Evolutionary conservation across 2,329 filamentous ascomycete genomes (phyloP).

Genomic region (Trichophyton benhamiae): DNA sequence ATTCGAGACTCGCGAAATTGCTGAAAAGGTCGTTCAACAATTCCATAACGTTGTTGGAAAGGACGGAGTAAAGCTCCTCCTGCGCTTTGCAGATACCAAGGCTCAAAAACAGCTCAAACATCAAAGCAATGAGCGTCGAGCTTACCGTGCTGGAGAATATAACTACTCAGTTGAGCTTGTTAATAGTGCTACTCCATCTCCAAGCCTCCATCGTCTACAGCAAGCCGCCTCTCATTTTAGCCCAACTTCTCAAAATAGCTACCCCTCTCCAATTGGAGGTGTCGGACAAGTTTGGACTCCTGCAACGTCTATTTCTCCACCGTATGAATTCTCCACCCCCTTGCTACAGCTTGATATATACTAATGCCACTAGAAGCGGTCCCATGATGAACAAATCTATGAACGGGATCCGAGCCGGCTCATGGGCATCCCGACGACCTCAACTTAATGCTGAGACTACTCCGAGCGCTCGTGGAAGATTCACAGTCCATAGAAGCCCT

Average conservation of each 20-base stretch:
- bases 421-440: constrained; percentile 28
- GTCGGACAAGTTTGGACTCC: constrained; percentile 35
- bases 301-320: constrained; percentile 37
- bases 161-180: constrained; percentile 45
- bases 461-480: constrained; percentile 24
- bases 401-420: constrained; percentile 24
- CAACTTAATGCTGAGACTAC: constrained; percentile 30
- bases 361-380: constrained; percentile 27
- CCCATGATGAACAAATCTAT: constrained; percentile 29
- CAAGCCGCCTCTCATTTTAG: constrained; percentile 30
- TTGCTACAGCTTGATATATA: not conserved
- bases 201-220: constrained; percentile 30
- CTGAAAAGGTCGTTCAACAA: constrained; percentile 73
- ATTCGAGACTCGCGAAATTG: constrained; percentile 79
- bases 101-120: constrained; percentile 95
- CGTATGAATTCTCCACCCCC: constrained; percentile 25
- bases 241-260: constrained; percentile 32
- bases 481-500: constrained; percentile 18
- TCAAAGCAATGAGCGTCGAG: constrained; percentile 84
- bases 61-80: constrained; percentile 74
- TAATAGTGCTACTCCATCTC: constrained; percentile 33
- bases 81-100: constrained; percentile 92
- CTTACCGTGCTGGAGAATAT: constrained; percentile 94
- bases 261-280: constrained; percentile 30
- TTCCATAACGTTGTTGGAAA: constrained; percentile 74